A percentile compares a stretch with the other conserved stretches of the same genome.
These are phyloP conservation scores for Fusarium sacchari DNA, from an alignment of 2,329 filamentous ascomycete genomes.

Conservation along the genomic window DNA sequence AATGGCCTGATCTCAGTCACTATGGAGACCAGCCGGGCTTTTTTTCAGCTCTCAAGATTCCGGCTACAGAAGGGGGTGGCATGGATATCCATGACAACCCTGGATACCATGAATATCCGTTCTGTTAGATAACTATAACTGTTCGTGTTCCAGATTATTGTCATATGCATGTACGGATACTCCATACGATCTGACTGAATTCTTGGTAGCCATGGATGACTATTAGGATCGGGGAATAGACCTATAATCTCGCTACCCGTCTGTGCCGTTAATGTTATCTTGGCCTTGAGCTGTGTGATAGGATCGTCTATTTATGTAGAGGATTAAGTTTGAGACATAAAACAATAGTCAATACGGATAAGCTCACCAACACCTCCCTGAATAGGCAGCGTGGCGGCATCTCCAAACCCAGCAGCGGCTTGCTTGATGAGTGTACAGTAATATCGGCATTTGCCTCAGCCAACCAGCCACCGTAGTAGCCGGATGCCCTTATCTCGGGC, in stretches of 20 bases:
- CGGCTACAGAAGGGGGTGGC: neutral
- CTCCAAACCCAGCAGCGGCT: neutral
- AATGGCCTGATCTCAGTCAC: conserved; percentile 31
- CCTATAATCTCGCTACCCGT: conserved; percentile 2
- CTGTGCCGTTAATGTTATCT: neutral
- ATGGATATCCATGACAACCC: neutral
- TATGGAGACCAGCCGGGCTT: conserved; percentile 15
- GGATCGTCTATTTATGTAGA: neutral
- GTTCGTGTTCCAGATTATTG: neutral
- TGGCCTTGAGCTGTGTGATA: neutral
- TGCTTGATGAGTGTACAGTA: neutral
- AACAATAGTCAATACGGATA: no score
- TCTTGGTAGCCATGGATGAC: neutral
- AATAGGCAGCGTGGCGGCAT: neutral
- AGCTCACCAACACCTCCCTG: neutral
- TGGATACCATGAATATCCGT: neutral
- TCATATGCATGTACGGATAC: no score
- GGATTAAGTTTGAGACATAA: neutral
- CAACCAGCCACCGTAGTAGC: neutral
- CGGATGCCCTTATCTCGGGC: neutral
- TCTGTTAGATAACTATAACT: neutral
- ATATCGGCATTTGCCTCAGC: neutral
- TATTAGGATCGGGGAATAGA: neutral
- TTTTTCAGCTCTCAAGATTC: neutral
- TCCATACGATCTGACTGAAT: neutral